A percentile compares a stretch with the other conserved stretches of the same genome.
Evolutionary conservation across 1,139 yeast species (phyloP).

Genomic region (Suhomyces chickasaworum): DNA sequence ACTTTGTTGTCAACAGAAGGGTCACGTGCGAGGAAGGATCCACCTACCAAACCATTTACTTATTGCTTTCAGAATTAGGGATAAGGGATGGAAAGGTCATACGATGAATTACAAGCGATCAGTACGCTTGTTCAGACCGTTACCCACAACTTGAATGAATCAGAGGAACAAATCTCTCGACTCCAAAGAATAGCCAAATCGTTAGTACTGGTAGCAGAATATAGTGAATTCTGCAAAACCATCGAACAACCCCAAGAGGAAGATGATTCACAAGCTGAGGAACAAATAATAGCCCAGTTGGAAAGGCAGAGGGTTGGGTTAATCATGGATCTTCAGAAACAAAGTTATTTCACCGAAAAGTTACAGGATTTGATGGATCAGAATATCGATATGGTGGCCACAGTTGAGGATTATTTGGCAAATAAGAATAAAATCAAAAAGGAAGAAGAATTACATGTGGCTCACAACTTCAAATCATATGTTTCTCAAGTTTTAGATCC

Average conservation of each 20-base stretch:
- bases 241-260: not conserved
- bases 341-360: constrained; percentile 39
- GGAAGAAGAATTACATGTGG: constrained; percentile 16
- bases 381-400: constrained; percentile 42
- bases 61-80: no score
- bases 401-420: constrained; percentile 41
- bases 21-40: constrained; percentile 6
- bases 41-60: no score
- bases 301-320: constrained; percentile 40
- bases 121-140: constrained; percentile 25
- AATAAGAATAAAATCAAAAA: constrained; percentile 23
- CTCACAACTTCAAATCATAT: constrained; percentile 13
- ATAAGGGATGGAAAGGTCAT: constrained; percentile 27
- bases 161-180: constrained; percentile 23
- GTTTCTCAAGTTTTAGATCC: constrained; percentile 14
- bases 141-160: constrained; percentile 24
- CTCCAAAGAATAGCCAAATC: constrained; percentile 26
- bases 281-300: constrained; percentile 18
- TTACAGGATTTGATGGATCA: constrained; percentile 39
- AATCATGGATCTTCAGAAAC: constrained; percentile 47
- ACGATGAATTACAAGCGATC: constrained; percentile 28
- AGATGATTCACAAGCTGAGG: constrained; percentile 1
- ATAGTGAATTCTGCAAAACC: constrained; percentile 12
- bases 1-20: constrained; percentile 2
- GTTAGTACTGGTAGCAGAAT: constrained; percentile 25